phyloP scores from a whole-genome alignment of 306 rosid species.

The Abrus pulchellus region DNA sequence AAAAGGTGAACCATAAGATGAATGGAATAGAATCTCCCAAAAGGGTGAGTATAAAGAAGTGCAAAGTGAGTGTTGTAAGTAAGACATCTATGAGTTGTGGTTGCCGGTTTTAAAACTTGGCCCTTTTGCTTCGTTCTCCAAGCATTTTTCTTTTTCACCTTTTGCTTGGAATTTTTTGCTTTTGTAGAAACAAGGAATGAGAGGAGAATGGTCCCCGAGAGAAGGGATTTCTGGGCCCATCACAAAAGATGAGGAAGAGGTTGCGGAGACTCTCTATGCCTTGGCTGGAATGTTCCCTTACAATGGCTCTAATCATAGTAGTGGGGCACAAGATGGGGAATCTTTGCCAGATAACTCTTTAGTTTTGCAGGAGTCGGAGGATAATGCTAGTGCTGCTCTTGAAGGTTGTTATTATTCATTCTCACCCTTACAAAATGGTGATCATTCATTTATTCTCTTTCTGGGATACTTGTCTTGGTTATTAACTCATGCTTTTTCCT shows the following conservation, averaged over 20 bases:
- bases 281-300: slow-evolving; percentile 82
- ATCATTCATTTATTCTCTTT: not conserved
- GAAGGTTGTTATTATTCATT: slow-evolving; percentile 71
- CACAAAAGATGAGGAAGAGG: slow-evolving; percentile 95
- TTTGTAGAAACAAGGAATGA: slow-evolving; percentile 63
- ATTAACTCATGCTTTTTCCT: slow-evolving; percentile 22
- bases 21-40: slow-evolving; percentile 54
- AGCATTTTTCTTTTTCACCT: slow-evolving; percentile 38
- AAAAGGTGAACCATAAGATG: slow-evolving; percentile 58
- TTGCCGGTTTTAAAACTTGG: slow-evolving; percentile 36
- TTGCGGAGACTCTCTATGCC: slow-evolving; percentile 78
- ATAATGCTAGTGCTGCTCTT: slow-evolving; percentile 46
- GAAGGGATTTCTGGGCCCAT: slow-evolving; percentile 57
- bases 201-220: slow-evolving; percentile 46
- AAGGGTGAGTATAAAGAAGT: slow-evolving; percentile 57
- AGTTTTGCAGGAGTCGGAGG: slow-evolving; percentile 50
- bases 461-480: not conserved
- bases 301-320: slow-evolving; percentile 48
- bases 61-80: slow-evolving; percentile 59
- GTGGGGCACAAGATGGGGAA: slow-evolving; percentile 38
- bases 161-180: slow-evolving; percentile 48
- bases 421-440: not conserved
- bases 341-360: slow-evolving; percentile 55
- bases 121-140: slow-evolving; percentile 35
- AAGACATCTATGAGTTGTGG: slow-evolving; percentile 26